A percentile compares a stretch with the other conserved stretches of the same genome.
These are phyloP conservation scores for Monascus ruber DNA, from an alignment of 2,329 filamentous ascomycete species.

Conservation along the genomic window DNA sequence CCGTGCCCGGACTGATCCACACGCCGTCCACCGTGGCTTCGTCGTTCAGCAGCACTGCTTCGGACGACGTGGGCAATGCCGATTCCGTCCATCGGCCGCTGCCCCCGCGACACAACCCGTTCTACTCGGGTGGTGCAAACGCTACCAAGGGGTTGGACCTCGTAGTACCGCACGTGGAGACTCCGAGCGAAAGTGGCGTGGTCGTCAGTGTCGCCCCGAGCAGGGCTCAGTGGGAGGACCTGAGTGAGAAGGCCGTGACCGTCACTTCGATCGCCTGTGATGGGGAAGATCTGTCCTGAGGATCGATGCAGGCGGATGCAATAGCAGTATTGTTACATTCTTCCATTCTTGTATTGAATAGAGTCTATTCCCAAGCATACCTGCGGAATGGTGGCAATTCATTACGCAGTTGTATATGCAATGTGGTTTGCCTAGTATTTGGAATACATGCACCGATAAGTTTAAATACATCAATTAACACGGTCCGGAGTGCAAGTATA, in stretches of 20 bases:
- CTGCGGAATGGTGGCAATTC: too few relatives aligned
- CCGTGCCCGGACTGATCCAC: slow-evolving; percentile 22
- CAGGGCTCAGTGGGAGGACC: slow-evolving; percentile 17
- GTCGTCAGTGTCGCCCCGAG: slow-evolving; percentile 11
- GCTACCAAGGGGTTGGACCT: slow-evolving; percentile 26
- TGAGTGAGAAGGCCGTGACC: slow-evolving; percentile 3
- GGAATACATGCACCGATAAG: too few relatives aligned
- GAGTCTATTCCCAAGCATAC: too few relatives aligned
- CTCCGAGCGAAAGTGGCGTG: slow-evolving; percentile 6
- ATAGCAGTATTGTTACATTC: too few relatives aligned
- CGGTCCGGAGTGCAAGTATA: too few relatives aligned
- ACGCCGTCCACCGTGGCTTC: slow-evolving; percentile 29
- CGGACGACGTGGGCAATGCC: slow-evolving; percentile 19
- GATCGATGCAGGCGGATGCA: too few relatives aligned
- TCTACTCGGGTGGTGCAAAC: slow-evolving; percentile 20
- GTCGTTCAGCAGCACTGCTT: slow-evolving; percentile 26
- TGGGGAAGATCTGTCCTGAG: too few relatives aligned
- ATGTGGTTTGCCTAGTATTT: too few relatives aligned
- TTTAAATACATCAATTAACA: too few relatives aligned
- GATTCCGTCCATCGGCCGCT: slow-evolving; percentile 23
- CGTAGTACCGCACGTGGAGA: slow-evolving; percentile 28
- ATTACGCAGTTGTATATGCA: too few relatives aligned
- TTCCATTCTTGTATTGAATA: too few relatives aligned
- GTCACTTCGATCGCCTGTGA: background rate
- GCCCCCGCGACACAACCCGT: slow-evolving; percentile 30